Conservation (phyloP, 2,329 filamentous ascomycete genomes). For the Diaporthe sp. region DNA sequence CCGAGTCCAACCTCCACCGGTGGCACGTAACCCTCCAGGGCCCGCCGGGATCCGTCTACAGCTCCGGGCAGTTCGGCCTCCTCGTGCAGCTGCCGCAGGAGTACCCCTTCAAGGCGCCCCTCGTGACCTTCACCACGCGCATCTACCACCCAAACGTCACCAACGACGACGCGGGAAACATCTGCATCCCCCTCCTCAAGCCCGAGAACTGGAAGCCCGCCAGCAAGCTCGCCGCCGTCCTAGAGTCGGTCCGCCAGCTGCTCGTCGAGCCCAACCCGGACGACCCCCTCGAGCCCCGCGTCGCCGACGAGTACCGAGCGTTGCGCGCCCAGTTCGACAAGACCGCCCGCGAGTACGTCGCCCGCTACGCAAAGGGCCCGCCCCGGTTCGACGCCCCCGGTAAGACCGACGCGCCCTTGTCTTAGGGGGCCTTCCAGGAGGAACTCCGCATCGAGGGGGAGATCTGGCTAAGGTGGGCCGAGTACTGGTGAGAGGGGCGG, state of each 20-base stretch:
- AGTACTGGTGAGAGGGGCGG: background rate
- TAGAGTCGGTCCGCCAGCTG: slow-evolving; percentile 81
- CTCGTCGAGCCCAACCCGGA: slow-evolving; percentile 87
- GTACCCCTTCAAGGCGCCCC: slow-evolving; percentile 92
- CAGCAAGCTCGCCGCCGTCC: slow-evolving; percentile 80
- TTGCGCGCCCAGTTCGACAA: slow-evolving; percentile 79
- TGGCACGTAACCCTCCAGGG: slow-evolving; percentile 66
- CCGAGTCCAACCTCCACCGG: slow-evolving; percentile 62
- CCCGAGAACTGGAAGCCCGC: slow-evolving; percentile 93
- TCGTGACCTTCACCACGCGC: slow-evolving; percentile 85
- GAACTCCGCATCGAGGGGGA: background rate
- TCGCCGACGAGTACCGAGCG: slow-evolving; percentile 85
- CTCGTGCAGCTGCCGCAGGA: slow-evolving; percentile 80
- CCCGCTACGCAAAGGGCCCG: slow-evolving; percentile 73
- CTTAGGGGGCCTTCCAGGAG: background rate
- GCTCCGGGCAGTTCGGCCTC: slow-evolving; percentile 81
- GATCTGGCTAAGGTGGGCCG: background rate
- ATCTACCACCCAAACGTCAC: slow-evolving; percentile 97
- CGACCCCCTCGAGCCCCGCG: slow-evolving; percentile 87
- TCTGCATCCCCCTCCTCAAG: slow-evolving; percentile 89
- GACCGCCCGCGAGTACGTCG: slow-evolving; percentile 80
- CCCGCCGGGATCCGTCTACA: slow-evolving; percentile 61
- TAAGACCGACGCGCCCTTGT: background rate
- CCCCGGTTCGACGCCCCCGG: slow-evolving; percentile 52
- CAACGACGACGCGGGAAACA: slow-evolving; percentile 86